These are phyloP conservation scores for Amphichorda felina DNA, from an alignment of 2,329 filamentous ascomycete genomes.

Conservation along the genomic window DNA sequence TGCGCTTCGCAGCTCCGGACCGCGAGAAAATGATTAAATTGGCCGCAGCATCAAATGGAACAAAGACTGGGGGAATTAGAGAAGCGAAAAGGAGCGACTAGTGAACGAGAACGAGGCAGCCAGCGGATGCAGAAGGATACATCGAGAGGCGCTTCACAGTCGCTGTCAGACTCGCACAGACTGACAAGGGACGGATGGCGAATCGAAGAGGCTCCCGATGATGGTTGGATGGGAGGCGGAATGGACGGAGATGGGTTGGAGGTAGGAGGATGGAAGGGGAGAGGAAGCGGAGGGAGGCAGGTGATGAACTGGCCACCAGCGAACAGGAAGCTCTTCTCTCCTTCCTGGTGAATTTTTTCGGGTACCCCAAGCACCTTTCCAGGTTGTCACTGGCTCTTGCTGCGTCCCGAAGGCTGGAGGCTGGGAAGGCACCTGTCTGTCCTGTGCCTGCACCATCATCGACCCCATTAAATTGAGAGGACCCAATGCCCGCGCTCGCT, in stretches of 20 bases:
- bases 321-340: not conserved
- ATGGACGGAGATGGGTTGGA: not conserved
- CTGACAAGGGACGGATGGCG: not conserved
- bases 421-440: no score
- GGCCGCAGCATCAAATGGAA: not conserved
- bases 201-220: not conserved
- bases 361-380: no score
- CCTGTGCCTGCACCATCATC: no score
- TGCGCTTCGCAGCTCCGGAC: no score
- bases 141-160: slow-evolving; percentile 11
- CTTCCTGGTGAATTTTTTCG: not conserved
- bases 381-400: no score
- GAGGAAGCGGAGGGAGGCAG: not conserved
- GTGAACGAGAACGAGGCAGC: slow-evolving; percentile 8
- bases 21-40: no score
- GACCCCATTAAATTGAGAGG: not conserved
- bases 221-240: slow-evolving; percentile 1
- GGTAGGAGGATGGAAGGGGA: not conserved
- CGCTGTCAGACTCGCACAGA: slow-evolving; percentile 2
- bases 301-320: not conserved
- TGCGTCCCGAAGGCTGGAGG: no score
- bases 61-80: slow-evolving; percentile 8
- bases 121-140: slow-evolving; percentile 16
- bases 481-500: not conserved
- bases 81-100: slow-evolving; percentile 15